Conservation (phyloP, 805 yeast species). For the Schizosaccharomyces lindneri region DNA sequence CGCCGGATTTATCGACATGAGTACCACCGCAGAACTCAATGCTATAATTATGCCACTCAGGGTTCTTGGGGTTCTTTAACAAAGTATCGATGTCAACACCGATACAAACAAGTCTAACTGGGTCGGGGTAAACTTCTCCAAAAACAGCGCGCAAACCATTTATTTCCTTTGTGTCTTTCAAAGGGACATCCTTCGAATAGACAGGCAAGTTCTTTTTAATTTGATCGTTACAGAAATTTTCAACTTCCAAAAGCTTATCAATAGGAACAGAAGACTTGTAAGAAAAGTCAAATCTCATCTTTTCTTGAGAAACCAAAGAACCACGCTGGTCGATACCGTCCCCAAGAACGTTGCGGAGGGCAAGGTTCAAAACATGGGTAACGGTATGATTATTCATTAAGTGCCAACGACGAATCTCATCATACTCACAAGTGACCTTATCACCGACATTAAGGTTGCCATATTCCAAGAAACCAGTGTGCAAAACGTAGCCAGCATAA, state of each 20-base stretch:
- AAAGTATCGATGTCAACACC: constrained; percentile 76
- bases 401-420: constrained; percentile 88
- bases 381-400: constrained; percentile 95
- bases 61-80: constrained; percentile 40
- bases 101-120: constrained; percentile 90
- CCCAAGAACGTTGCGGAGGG: constrained; percentile 66
- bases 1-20: constrained; percentile 78
- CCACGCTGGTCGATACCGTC: constrained; percentile 85
- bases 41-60: constrained; percentile 54
- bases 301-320: constrained; percentile 85
- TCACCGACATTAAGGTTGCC: constrained; percentile 50
- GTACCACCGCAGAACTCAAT: constrained; percentile 99
- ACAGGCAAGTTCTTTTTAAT: constrained; percentile 51
- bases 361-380: constrained; percentile 81
- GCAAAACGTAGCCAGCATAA: constrained; percentile 86
- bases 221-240: constrained; percentile 42
- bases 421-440: constrained; percentile 60
- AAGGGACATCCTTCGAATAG: constrained; percentile 58
- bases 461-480: constrained; percentile 65
- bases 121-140: constrained; percentile 97
- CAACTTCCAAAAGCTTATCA: constrained; percentile 51
- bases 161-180: constrained; percentile 48
- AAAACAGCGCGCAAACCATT: constrained; percentile 87
- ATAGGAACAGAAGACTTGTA: constrained; percentile 64
- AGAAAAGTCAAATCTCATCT: constrained; percentile 85